These are phyloP conservation scores for Trichosporon coremiiforme DNA, from an alignment of 1,284 basidiomycete species.

Conservation along the genomic window DNA sequence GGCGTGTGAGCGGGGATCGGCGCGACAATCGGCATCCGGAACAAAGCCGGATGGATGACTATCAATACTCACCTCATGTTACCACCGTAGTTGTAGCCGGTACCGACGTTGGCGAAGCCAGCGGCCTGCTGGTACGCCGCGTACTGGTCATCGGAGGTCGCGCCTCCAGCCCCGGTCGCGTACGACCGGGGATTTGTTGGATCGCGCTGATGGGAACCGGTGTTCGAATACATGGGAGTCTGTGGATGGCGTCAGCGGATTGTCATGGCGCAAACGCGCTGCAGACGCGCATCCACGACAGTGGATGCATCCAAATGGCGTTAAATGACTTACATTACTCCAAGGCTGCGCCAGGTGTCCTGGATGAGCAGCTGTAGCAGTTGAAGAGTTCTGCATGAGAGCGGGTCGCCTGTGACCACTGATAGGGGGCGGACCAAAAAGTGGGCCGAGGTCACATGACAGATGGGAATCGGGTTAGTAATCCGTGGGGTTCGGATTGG, in stretches of 20 bases:
- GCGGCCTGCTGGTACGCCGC: conserved; percentile 30
- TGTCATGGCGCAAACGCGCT: conserved; percentile 14
- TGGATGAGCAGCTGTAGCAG: conserved; percentile 31
- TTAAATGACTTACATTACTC: conserved; percentile 28
- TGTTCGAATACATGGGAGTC: conserved; percentile 38
- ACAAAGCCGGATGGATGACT: neutral
- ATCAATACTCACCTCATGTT: conserved; percentile 36
- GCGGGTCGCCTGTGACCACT: conserved; percentile 21
- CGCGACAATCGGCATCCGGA: conserved; percentile 9
- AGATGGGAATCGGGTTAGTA: neutral
- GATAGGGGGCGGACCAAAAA: conserved; percentile 16
- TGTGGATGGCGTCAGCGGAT: conserved; percentile 3
- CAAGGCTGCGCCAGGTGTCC: conserved; percentile 36
- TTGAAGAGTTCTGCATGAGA: conserved; percentile 39
- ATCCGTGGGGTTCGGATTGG: neutral
- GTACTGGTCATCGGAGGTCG: conserved; percentile 37
- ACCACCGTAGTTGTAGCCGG: conserved; percentile 33
- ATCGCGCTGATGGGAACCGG: conserved; percentile 36
- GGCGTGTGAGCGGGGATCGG: conserved; percentile 14
- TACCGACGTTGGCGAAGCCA: conserved; percentile 34
- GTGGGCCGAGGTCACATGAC: conserved; percentile 20
- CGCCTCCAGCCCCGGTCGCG: conserved; percentile 30
- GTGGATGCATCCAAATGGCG: neutral
- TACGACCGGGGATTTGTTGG: conserved; percentile 45
- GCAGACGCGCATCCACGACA: conserved; percentile 14